Evolutionary conservation across 1,139 yeast genomes (phyloP), one percentile per base, ranked within the genome.

Genomic region (Geotrichum aggregatum): DNA sequence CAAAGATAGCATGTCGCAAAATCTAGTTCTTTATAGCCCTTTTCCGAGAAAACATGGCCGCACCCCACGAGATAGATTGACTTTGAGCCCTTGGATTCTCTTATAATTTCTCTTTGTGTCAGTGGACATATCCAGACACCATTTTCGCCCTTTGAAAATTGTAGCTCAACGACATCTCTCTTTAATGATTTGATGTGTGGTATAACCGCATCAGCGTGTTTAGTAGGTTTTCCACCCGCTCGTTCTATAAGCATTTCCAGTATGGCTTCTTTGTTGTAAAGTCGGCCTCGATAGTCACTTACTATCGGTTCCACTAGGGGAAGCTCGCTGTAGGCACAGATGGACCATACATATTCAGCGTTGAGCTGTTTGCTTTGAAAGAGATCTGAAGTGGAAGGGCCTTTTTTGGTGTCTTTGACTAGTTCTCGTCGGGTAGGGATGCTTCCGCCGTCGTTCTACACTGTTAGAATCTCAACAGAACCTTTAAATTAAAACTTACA

Each of bases 251-350:
- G 64, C 64, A 76, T 75, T 61, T 83, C 84, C 13, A 89, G 61
- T 0, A 87, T 66, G 35, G 83, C 71, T 56, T 84, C 89, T 59
- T 86, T 87, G 58, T 82, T 78, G 65, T 79, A 86, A n/a, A 89
- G 62, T 34, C 73, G 66, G 0, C 97, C 97, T 54, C 71, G 71
- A 63, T 75, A 84, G 67, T 88, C 96, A 30, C 89, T 79, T 5
- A 84, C 87, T 2, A 87, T 71, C 0, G 84, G 87, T 5, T 64
- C 65, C 8, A 56, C 61, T 19, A 80, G 67, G 10, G 64, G 66
- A 21, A 67, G 66, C 1, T 71, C 71, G 1, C 77, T 69, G 19
- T 81, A 58, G 3, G 69, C 63, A 57, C 84, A 80, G 4, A 66
- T 65, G 49, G 72, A 63, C 79, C 83, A 73, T 38, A 61, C 52